These are phyloP conservation scores for Agapanthus africanus DNA, from an alignment of 106 monocot species.

Conservation along the genomic window DNA sequence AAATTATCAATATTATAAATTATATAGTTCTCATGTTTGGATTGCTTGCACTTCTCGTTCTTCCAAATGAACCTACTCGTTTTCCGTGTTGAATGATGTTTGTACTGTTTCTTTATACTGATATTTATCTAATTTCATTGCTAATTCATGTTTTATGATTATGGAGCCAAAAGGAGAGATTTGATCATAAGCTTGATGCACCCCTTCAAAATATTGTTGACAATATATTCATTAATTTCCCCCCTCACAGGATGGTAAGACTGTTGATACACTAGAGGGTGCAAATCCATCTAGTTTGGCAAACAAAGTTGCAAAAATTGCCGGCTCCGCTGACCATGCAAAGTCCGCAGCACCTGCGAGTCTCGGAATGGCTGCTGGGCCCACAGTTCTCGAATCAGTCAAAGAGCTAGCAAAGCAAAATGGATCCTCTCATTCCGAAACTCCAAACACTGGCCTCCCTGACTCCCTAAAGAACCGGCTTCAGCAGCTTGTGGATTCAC, in stretches of 20 bases:
- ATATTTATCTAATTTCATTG: neutral
- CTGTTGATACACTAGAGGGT: slow-evolving; percentile 80
- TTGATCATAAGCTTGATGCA: neutral
- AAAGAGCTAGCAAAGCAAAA: slow-evolving; percentile 56
- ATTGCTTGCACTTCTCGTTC: too few relatives aligned
- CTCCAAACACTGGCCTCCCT: slow-evolving; percentile 6
- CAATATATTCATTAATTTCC: too few relatives aligned
- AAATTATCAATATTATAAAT: too few relatives aligned
- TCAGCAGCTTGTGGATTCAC: slow-evolving; percentile 61
- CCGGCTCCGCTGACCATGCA: slow-evolving; percentile 37
- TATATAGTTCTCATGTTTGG: too few relatives aligned
- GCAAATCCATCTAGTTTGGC: slow-evolving; percentile 77
- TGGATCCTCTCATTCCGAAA: slow-evolving; percentile 16
- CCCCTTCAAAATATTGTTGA: slow-evolving; percentile 1
- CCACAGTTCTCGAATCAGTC: slow-evolving; percentile 58
- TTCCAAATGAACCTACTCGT: too few relatives aligned
- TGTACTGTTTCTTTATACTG: too few relatives aligned
- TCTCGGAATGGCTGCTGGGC: slow-evolving; percentile 79
- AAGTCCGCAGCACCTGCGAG: slow-evolving; percentile 82
- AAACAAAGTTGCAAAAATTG: slow-evolving; percentile 81
- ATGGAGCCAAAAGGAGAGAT: neutral
- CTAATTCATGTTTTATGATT: neutral
- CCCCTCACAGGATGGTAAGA: slow-evolving; percentile 64
- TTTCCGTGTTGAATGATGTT: too few relatives aligned
- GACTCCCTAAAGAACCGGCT: slow-evolving; percentile 40